A percentile compares a stretch with the other conserved stretches of the same genome.
Evolutionary conservation across 768 basidiomycete genomes (phyloP).

Genomic region (Phaeotremella fagi): DNA sequence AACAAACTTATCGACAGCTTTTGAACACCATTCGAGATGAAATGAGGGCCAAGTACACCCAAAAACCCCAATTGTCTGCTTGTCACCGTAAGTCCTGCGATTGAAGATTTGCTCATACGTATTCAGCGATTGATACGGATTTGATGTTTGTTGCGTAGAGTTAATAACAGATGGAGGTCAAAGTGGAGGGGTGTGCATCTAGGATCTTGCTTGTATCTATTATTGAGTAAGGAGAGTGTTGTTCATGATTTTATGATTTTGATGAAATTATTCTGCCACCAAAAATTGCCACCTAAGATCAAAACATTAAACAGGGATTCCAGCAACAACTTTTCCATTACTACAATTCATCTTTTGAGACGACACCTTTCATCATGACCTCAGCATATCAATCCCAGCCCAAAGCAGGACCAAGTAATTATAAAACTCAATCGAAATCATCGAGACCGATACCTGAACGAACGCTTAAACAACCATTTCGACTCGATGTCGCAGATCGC

Average conservation of each 20-base stretch:
- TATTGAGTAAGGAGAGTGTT: no score
- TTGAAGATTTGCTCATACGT: background rate
- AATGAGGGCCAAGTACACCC: conserved; percentile 48
- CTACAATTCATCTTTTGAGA: no score
- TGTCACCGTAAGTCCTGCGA: conserved; percentile 32
- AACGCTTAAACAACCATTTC: background rate
- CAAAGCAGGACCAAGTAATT: background rate
- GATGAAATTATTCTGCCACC: no score
- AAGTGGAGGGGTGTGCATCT: no score
- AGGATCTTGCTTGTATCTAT: no score
- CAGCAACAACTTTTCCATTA: no score
- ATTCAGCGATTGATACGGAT: conserved; percentile 34
- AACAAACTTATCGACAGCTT: conserved; percentile 46
- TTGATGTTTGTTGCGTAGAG: conserved; percentile 32
- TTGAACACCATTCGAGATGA: conserved; percentile 49
- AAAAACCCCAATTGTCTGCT: conserved; percentile 48
- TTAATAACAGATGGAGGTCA: no score
- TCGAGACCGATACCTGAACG: background rate
- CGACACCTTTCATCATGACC: background rate
- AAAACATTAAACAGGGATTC: no score
- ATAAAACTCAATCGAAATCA: background rate
- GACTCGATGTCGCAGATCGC: background rate
- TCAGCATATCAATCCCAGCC: background rate
- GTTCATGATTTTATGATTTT: no score
- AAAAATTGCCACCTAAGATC: no score